These are phyloP conservation scores for Chaetomium strumarium DNA, from an alignment of 2,329 filamentous ascomycete genomes.

Conservation along the genomic window DNA sequence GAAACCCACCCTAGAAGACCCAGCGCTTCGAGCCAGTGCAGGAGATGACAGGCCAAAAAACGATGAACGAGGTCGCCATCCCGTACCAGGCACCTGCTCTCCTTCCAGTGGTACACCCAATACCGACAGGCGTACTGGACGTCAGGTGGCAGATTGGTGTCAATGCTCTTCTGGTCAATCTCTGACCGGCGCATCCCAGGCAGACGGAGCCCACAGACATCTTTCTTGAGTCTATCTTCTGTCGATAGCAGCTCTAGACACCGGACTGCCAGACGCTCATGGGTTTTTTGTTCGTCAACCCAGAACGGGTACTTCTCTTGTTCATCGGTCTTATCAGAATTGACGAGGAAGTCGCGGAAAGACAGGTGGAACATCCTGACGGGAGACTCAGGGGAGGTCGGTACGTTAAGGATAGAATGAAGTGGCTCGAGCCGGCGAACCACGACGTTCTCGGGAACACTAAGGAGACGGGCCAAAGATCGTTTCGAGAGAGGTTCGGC, in stretches of 20 bases:
- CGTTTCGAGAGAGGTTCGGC: conserved; percentile 28
- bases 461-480: conserved; percentile 28
- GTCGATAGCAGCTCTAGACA: conserved; percentile 33
- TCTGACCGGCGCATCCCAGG: conserved; percentile 25
- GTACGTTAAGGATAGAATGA: conserved; percentile 33
- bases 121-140: conserved; percentile 37
- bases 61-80: conserved; percentile 26
- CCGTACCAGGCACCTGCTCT: conserved; percentile 25
- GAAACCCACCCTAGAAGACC: conserved; percentile 29
- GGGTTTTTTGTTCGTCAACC: conserved; percentile 31
- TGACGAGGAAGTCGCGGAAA: conserved; percentile 35
- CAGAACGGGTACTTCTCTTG: conserved; percentile 26
- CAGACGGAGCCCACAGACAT: conserved; percentile 32
- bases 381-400: conserved; percentile 20
- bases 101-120: conserved; percentile 31
- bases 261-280: conserved; percentile 28
- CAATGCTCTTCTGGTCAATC: conserved; percentile 23
- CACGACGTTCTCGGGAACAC: conserved; percentile 17
- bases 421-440: conserved; percentile 25
- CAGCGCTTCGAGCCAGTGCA: conserved; percentile 38
- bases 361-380: conserved; percentile 32
- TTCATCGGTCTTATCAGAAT: conserved; percentile 24
- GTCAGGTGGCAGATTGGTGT: conserved; percentile 25
- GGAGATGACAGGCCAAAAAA: conserved; percentile 35
- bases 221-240: conserved; percentile 25